Conservation (phyloP, 2,329 filamentous ascomycete genomes). For the Calcarisporium arbuscula region DNA sequence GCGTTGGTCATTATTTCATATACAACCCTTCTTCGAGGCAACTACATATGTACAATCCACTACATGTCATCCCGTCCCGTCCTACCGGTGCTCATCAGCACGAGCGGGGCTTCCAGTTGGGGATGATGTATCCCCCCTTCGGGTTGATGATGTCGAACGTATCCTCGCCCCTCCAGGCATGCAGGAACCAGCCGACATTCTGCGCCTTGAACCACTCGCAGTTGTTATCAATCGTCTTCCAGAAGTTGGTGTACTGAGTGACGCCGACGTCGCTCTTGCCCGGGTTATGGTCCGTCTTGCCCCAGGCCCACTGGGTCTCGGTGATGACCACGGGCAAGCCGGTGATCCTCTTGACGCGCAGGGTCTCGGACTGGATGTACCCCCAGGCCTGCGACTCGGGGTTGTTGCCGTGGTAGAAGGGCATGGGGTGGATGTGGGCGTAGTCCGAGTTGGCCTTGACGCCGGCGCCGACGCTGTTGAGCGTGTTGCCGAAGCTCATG, state of each 20-base stretch:
- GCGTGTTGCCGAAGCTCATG: slow-evolving; percentile 9
- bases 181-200: slow-evolving; percentile 14
- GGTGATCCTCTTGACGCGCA: slow-evolving; percentile 10
- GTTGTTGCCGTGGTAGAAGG: slow-evolving; percentile 13
- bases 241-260: slow-evolving; percentile 11
- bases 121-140: slow-evolving; percentile 13
- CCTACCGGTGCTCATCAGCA: too few relatives aligned
- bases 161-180: slow-evolving; percentile 13
- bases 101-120: slow-evolving; percentile 11
- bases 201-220: slow-evolving; percentile 13
- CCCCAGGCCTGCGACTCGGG: slow-evolving; percentile 9
- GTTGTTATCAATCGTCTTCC: slow-evolving; percentile 13
- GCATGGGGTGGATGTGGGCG: slow-evolving; percentile 16
- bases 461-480: slow-evolving; percentile 9
- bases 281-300: slow-evolving; percentile 10
- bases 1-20: too few relatives aligned
- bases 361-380: slow-evolving; percentile 12
- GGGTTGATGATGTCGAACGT: slow-evolving; percentile 13
- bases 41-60: too few relatives aligned
- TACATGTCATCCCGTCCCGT: too few relatives aligned
- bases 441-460: slow-evolving; percentile 14
- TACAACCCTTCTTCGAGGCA: too few relatives aligned
- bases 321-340: slow-evolving; percentile 12
- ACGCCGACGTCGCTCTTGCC: slow-evolving; percentile 11
- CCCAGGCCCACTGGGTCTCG: slow-evolving; percentile 15